Conservation (phyloP, 305 asterid genomes). For the Salvia sclarea region DNA sequence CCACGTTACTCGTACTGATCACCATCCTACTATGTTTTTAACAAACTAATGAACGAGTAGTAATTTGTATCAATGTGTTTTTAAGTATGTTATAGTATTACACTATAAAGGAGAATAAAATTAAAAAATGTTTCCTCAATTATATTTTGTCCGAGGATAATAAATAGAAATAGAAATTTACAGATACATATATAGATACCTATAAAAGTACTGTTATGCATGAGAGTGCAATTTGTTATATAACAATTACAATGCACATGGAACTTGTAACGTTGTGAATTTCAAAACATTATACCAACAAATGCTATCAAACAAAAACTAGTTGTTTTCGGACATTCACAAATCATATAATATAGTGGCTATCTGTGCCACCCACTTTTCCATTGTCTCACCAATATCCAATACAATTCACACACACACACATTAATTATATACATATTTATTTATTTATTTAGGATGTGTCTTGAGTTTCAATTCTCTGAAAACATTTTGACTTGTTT, state of each 20-base stretch:
- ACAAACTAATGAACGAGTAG: no score
- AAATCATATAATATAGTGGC: constrained; percentile 27
- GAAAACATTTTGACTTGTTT: constrained; percentile 40
- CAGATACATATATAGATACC: background rate
- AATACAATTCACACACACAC: background rate
- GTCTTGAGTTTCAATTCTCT: constrained; percentile 31
- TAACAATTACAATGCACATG: constrained; percentile 29
- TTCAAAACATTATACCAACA: constrained; percentile 35
- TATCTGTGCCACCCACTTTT: constrained; percentile 25
- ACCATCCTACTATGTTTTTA: no score
- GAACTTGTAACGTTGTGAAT: constrained; percentile 29
- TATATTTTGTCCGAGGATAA: background rate
- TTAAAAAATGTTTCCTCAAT: no score
- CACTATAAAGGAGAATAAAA: no score
- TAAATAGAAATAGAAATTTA: background rate
- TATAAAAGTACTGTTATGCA: constrained; percentile 27
- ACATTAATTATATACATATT: background rate
- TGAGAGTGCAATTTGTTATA: constrained; percentile 32
- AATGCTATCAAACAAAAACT: constrained; percentile 43
- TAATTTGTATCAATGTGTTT: no score
- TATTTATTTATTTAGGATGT: background rate
- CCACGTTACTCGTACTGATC: no score
- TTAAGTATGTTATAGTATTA: no score
- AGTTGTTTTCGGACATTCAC: constrained; percentile 27
- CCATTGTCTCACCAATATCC: constrained; percentile 9